A percentile compares a stretch with the other conserved stretches of the same genome.
Conservation (phyloP, 768 basidiomycete genomes). For the Suillus subluteus region DNA sequence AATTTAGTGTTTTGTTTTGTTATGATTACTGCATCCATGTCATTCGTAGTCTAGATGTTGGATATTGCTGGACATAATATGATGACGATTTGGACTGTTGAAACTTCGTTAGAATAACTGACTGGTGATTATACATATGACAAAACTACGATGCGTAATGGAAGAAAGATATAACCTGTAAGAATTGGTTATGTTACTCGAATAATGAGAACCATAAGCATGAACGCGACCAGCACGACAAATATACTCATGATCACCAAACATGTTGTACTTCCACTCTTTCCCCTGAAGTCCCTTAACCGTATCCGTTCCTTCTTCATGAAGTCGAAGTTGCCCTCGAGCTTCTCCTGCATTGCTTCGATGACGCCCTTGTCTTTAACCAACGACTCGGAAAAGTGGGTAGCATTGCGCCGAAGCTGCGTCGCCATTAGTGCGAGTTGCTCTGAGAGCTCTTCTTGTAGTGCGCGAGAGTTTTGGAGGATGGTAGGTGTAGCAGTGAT, state of each 20-base stretch:
- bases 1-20: not conserved
- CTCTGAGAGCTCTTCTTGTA: constrained; percentile 75
- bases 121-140: not conserved
- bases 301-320: constrained; percentile 70
- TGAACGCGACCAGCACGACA: constrained; percentile 68
- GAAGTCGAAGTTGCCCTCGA: constrained; percentile 71
- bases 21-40: constrained; percentile 3
- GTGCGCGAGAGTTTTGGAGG: constrained; percentile 57
- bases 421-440: constrained; percentile 86
- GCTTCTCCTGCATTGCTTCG: constrained; percentile 64
- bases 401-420: constrained; percentile 82
- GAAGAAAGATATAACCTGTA: constrained; percentile 9
- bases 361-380: constrained; percentile 76
- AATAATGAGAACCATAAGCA: constrained; percentile 74
- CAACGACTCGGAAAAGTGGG: constrained; percentile 75
- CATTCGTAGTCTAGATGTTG: constrained; percentile 13
- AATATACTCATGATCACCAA: constrained; percentile 65
- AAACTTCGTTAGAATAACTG: constrained; percentile 15
- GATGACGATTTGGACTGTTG: constrained; percentile 21
- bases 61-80: constrained; percentile 15
- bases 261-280: constrained; percentile 75
- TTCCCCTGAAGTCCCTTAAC: constrained; percentile 62
- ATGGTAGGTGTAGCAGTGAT: constrained; percentile 41
- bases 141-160: constrained; percentile 3
- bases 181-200: constrained; percentile 50